Base-by-base conservation (phyloP, 1,284 basidiomycete genomes). In the Gomphus bonarii region DNA sequence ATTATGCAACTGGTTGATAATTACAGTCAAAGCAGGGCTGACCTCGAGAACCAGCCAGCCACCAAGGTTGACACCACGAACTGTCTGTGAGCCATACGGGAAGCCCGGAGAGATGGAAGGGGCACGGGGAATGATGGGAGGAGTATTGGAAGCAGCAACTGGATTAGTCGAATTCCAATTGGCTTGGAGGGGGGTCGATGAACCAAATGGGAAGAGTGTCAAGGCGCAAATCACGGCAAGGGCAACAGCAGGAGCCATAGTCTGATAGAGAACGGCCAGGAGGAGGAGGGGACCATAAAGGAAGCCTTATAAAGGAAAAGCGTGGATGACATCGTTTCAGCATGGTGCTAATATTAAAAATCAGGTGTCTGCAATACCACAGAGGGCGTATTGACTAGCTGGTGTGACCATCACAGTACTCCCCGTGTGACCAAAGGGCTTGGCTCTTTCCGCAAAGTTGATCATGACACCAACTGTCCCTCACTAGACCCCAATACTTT, bases 21-120 rank as follows among this genome's bases (percentile, higher is more conserved):
- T 12, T 16, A 40, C n/a, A 40, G 38, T 40, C 38, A 40, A n/a
- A 50, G 28, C 10, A 22, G 12, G 46, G 33, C 66, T 48, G 42
- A 84, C 85, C 76, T 88, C 85, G 35, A 87, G 75, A 16, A 91
- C 81, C 42, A 90, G 80, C 88, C 88, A 91, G 33, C 88, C 85
- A 36, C 85, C 86, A 12, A 88, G 73, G 68, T 88, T 89, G 61
- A 88, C 86, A 50, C 84, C 84, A 40, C 84, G 78, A 54, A 85
- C 79, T 65, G 81, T 82, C 67, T 78, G 63, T 2, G 73, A 73
- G 30, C 83, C 84, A 64, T 79, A 79, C 3, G 75, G 63, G 62
- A 80, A 80, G 22, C 70, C 68, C 2, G 74, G 73, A 20, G 62
- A 64, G 58, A 77, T 68, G 44, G 73, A 64, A 48, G 18, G 9